These are phyloP conservation scores for Piper betle DNA, from an alignment of 164 flowering plant genomes.

Conservation along the genomic window DNA sequence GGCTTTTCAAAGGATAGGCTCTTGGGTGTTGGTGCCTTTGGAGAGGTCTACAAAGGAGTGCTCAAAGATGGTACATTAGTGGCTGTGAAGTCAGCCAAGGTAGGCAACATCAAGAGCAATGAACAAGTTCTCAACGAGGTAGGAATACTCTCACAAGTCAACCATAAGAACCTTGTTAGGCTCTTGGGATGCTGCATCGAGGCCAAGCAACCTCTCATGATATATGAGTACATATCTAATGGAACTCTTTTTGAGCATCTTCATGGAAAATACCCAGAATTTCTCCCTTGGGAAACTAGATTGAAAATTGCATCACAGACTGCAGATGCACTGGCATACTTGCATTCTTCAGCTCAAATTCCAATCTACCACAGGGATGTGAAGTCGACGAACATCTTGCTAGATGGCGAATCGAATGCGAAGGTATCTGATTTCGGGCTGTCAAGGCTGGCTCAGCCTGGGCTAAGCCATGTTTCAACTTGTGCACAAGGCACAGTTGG, in stretches of 20 bases:
- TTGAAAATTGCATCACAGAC: slow-evolving; percentile 43
- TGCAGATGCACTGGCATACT: slow-evolving; percentile 54
- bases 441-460: slow-evolving; percentile 48
- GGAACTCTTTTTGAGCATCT: slow-evolving; percentile 56
- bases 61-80: slow-evolving; percentile 45
- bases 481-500: slow-evolving; percentile 72
- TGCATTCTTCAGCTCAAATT: slow-evolving; percentile 48
- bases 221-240: slow-evolving; percentile 51
- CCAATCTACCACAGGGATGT: slow-evolving; percentile 65
- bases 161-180: slow-evolving; percentile 48
- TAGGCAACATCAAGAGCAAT: slow-evolving; percentile 43
- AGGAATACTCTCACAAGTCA: slow-evolving; percentile 59
- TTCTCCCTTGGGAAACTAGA: slow-evolving; percentile 30
- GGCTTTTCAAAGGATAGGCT: slow-evolving; percentile 29
- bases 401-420: slow-evolving; percentile 41
- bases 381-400: slow-evolving; percentile 55
- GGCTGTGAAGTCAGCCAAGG: slow-evolving; percentile 55
- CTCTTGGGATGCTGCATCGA: slow-evolving; percentile 59
- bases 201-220: slow-evolving; percentile 48
- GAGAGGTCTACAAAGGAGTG: slow-evolving; percentile 57
- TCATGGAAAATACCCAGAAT: slow-evolving; percentile 16
- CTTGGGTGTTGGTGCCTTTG: slow-evolving; percentile 56
- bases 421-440: slow-evolving; percentile 65
- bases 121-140: slow-evolving; percentile 64
- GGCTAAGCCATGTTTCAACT: slow-evolving; percentile 54